Percentiles rank a stretch among this genome's conserved stretches.
phyloP scores from a whole-genome alignment of 768 basidiomycete species.

The Tylopilus sp. region DNA sequence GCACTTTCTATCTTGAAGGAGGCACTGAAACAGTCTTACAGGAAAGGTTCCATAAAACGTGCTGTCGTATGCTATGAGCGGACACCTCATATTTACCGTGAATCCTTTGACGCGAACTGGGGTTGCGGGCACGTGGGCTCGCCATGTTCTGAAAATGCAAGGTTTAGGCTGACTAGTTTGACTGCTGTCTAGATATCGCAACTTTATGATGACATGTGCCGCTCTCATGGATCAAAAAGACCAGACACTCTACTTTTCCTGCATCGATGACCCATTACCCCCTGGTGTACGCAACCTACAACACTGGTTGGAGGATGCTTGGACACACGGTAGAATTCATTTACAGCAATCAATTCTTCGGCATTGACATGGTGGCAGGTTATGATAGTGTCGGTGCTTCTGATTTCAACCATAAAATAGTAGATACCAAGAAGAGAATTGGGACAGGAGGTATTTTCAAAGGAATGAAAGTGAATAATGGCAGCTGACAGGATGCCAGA shows the following conservation, averaged over 20 bases:
- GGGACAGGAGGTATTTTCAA: constrained; percentile 64
- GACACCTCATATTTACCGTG: constrained; percentile 55
- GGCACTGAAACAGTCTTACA: constrained; percentile 50
- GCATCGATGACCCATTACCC: constrained; percentile 51
- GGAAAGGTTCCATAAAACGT: constrained; percentile 45
- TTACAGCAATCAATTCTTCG: background rate
- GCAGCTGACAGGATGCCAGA: constrained; percentile 40
- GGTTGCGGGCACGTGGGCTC: constrained; percentile 60
- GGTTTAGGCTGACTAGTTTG: background rate
- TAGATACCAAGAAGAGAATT: constrained; percentile 69
- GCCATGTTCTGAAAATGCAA: constrained; percentile 1
- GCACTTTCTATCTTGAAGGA: constrained; percentile 61
- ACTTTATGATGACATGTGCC: constrained; percentile 76
- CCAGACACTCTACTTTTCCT: constrained; percentile 59
- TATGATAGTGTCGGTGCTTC: constrained; percentile 69
- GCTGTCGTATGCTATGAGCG: constrained; percentile 64
- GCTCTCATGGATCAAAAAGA: constrained; percentile 63
- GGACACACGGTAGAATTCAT: constrained; percentile 52
- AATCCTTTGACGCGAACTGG: constrained; percentile 64
- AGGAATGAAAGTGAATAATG: background rate
- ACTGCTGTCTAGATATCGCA: constrained; percentile 60
- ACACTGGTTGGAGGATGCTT: constrained; percentile 76
- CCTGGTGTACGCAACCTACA: constrained; percentile 79
- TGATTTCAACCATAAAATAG: constrained; percentile 49
- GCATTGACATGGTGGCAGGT: constrained; percentile 36